A percentile compares a stretch with the other conserved stretches of the same genome.
Evolutionary conservation across 306 rosid species (phyloP).

Genomic region (Ceratonia siliqua): DNA sequence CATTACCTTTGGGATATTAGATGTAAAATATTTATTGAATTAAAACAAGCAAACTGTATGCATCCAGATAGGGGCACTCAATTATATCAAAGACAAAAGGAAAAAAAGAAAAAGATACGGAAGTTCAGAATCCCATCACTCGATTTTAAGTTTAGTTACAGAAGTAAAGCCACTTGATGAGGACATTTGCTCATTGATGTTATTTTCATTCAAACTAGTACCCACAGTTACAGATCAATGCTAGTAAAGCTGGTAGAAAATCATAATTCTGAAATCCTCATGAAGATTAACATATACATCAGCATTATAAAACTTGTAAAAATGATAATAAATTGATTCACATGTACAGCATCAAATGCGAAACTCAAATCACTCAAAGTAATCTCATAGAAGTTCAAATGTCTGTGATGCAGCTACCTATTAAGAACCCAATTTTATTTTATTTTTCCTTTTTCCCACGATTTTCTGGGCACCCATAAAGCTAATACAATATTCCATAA

Average conservation of each 20-base stretch:
- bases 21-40: neutral
- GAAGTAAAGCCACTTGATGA: neutral
- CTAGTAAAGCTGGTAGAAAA: neutral
- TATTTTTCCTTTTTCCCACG: neutral
- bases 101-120: neutral
- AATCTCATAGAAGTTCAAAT: neutral
- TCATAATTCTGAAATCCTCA: neutral
- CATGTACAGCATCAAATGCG: neutral
- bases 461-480: neutral
- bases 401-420: neutral
- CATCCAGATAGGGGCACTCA: neutral
- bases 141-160: neutral
- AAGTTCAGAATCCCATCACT: neutral
- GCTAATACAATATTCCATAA: neutral
- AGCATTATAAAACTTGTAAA: neutral
- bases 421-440: neutral
- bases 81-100: neutral
- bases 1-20: neutral
- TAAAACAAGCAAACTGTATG: neutral
- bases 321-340: neutral
- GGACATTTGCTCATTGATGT: neutral
- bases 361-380: neutral
- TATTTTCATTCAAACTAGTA: neutral
- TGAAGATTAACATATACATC: neutral
- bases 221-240: neutral